Base-by-base conservation (phyloP, 208 protist genomes). In the Acanthamoeba triangularis region DNA sequence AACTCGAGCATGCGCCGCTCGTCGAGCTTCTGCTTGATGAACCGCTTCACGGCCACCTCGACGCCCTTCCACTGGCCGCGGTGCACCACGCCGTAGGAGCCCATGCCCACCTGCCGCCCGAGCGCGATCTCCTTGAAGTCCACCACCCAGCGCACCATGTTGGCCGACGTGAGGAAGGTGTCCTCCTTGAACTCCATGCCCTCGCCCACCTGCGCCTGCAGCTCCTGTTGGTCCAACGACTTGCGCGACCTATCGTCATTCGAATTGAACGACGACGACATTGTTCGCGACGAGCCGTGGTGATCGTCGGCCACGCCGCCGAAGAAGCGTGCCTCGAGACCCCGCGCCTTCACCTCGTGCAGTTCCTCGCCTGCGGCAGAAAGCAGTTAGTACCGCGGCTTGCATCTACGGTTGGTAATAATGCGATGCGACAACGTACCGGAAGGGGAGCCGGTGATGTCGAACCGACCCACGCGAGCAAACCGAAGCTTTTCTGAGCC, bases 21-120 rank as follows among this genome's bases (percentile, higher is more conserved):
- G 69, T 94, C 90, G 30, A 94, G 69, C 65, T 56, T 80, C 90
- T 94, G 90, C 90, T 63, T 74, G 90, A 82, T 94, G 90, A 94
- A 80, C 63, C 67, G 59, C 90, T 94, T 94, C n/a, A 94, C 90
- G 7, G 90, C 90, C 90, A 94, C 90, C 33, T 94, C 90, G 5
- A 94, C 49, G n/a, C 90, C 90, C 69, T 80, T 74, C 65, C 90
- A 94, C 30, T 8, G 28, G 90, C 37, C 44, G 2, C 23, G 63
- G 54, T 94, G 33, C 23, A 94, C 90, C 23, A 94, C 33, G 37
- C 90, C 90, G 49, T 67, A 94, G 63, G 67, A 84, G 30, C 90
- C 90, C 67, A 82, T 74, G 63, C 90, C 90, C 25, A 94, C 30
- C 90, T 94, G 90, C 7, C 37, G 28, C 3, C 94, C 90, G 2